Evolutionary conservation across 441 rosid genomes (phyloP), one percentile per base, ranked within the genome.

Genomic region (Erodium moschatum): DNA sequence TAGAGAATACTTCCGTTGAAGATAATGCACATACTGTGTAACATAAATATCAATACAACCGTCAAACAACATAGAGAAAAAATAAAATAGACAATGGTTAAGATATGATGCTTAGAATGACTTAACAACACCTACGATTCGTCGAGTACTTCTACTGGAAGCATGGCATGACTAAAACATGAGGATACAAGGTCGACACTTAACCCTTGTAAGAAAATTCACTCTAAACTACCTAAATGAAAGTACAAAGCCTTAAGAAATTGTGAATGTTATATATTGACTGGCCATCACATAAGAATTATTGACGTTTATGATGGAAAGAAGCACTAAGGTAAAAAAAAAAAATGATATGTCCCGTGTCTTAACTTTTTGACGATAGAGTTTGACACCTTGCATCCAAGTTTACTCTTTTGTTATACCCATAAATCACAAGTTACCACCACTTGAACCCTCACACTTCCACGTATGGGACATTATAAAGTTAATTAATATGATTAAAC

Each of bases 1-100:
- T 7, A 87, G 82, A 0, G 87, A 81, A 71, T 85, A 85, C 72
- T 84, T 85, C 11, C 87, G 73, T 72, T 87, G 90, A 77, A 87
- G 90, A 77, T 79, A 81, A 79, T 87, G 92, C 67, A 87, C 92
- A 73, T 85, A 87, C 92, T 87, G 86, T 83, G 77, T 20, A 19
- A 58, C 29, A 58, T 19, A 58, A 18, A 58, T 20, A 58, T 58
- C 63, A 58, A 56, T 0, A 56, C 62, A 8, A 56, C 52, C 52
- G 13, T 46, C 52, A 46, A 12, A 12, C 52, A 56, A 56, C 4
- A 4, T 46, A 46, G n/a, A 13, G 52, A 46, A 3, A 46, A 1
- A 35, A 7, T 0, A 1, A 0, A 46, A 46, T 46, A 11, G 16
- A 11, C 52, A 46, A 46, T 13, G 5, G 52, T 9, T 56, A 56